Base-by-base conservation (phyloP, 2,329 filamentous ascomycete genomes). In the Catunica adiposa region DNA sequence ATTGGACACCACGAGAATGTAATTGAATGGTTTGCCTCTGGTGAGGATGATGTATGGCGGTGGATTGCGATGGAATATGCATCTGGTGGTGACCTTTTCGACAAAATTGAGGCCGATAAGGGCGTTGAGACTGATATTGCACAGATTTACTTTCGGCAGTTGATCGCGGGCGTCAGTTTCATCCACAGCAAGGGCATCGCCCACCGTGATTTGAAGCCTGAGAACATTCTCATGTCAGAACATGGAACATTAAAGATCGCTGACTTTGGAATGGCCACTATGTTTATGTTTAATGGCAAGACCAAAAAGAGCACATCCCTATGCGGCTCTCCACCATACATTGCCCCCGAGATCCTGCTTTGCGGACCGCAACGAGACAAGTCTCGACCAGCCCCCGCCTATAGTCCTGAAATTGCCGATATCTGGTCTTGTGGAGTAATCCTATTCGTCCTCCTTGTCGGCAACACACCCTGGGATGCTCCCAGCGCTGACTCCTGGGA, bases 31-130 rank as follows among this genome's bases (percentile, higher is more conserved):
- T 89, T 94, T 63, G 83, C 84, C 44, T 85, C 83, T 1, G 90
- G 89, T 55, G 87, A 96, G 67, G 89, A 98, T 66, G 64, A 75
- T 0, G 71, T 83, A 17, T 98, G 92, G 90, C 80, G 86, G 62
- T 98, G 92, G 92, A 95, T 98, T 62, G 90, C 89, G 40, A 96
- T 98, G 89, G 92, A 98, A 69, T 84, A 87, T 62, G 92, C 92
- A 48, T 87, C 94, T 63, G 92, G 92, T 44, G 92, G 92, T 9
- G 92, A 98, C 66, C 75, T 98, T 6, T 98, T 98, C 68, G 92
- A 98, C 79, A 98, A 98, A 73, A 97, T 98, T 63, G 94, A 98
- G 70, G 89, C 92, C 17, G 92, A 98, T 67, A 86, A 90, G 47
- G 92, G 92, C 51, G 88, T 97, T n/a, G 80, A 84, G 5, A 82